Evolutionary conservation across 805 yeast genomes (phyloP).

Genomic region (Yamadazyma sp.): DNA sequence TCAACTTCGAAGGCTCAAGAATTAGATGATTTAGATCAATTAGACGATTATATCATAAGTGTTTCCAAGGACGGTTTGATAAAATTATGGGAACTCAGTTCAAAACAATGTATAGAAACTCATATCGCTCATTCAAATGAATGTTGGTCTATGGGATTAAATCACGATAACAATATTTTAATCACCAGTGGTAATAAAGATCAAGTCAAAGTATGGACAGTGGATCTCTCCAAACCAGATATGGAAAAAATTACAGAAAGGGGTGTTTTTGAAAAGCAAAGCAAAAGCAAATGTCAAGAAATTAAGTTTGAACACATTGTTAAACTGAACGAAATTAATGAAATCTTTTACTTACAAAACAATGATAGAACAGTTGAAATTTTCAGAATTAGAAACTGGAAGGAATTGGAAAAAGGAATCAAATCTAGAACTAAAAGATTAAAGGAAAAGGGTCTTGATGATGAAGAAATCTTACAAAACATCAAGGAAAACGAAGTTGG

Average conservation of each 20-base stretch:
- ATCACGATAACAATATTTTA: conserved; percentile 38
- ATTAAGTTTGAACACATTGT: conserved; percentile 45
- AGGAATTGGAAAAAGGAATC: conserved; percentile 76
- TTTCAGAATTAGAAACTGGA: conserved; percentile 70
- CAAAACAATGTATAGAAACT: conserved; percentile 90
- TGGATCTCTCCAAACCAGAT: conserved; percentile 55
- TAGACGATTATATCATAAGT: conserved; percentile 70
- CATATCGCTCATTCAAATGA: conserved; percentile 92
- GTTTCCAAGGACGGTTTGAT: conserved; percentile 87
- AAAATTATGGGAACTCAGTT: conserved; percentile 88
- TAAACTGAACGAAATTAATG: conserved; percentile 30
- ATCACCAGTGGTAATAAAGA: conserved; percentile 79
- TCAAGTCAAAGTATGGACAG: conserved; percentile 78
- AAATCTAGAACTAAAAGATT: conserved; percentile 76
- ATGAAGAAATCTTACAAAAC: conserved; percentile 50
- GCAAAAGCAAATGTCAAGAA: conserved; percentile 66
- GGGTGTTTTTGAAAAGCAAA: conserved; percentile 72
- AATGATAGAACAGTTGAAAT: conserved; percentile 78
- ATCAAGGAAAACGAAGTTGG: conserved; percentile 47
- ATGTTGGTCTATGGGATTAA: conserved; percentile 78
- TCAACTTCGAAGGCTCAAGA: conserved; percentile 22
- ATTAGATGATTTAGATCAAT: conserved; percentile 40
- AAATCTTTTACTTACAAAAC: conserved; percentile 69
- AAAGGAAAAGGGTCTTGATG: conserved; percentile 60
- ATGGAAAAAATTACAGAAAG: conserved; percentile 46